Evolutionary conservation across 2,329 filamentous ascomycete species (phyloP), one percentile per base, ranked within the genome.

Genomic region (Botrytis paeoniae): DNA sequence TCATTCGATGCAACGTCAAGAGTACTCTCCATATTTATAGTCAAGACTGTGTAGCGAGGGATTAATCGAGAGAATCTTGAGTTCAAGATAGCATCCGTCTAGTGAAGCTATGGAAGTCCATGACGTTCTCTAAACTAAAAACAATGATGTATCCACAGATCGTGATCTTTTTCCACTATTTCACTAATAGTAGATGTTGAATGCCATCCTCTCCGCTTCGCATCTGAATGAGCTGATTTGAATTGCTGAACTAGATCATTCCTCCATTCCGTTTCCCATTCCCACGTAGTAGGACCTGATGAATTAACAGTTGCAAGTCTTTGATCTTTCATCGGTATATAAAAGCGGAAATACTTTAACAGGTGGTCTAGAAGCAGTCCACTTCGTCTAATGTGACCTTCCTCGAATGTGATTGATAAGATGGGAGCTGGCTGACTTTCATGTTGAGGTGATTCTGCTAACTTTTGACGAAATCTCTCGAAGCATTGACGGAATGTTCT

Each of bases 11-110:
- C 22, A 51, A n/a, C 0, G 22, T n/a, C 48, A n/a, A 51, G 1
- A 6, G 10, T n/a, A 0, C 48, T n/a, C 22, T 51, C 12, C 10
- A 51, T 14, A 51, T 51, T 12, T 12, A 14, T 25, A 51, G 22
- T 51, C 48, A 6, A n/a, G 25, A 51, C 22, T 6, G 10, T 51
- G 22, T n/a, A 51, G 22, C 10, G 48, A 10, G 4, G 2, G 22
- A 6, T 51, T 4, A 4, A 6, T 20, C 4, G 2, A 32, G 18
- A 10, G 41, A 8, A 35, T 1, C 32, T 29, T 8, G 4, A 1
- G 2, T 22, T 20, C 41, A 35, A 12, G 3, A 32, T 1, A 7
- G 8, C 18, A 29, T 22, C 12, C n/a, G 12, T 32, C 20, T 25
- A 32, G 3, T 45, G 25, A 64, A 64, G 22, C 6, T 25, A 2